Conservation (phyloP, 345 rosid species). For the Rubroshorea leprosula region DNA sequence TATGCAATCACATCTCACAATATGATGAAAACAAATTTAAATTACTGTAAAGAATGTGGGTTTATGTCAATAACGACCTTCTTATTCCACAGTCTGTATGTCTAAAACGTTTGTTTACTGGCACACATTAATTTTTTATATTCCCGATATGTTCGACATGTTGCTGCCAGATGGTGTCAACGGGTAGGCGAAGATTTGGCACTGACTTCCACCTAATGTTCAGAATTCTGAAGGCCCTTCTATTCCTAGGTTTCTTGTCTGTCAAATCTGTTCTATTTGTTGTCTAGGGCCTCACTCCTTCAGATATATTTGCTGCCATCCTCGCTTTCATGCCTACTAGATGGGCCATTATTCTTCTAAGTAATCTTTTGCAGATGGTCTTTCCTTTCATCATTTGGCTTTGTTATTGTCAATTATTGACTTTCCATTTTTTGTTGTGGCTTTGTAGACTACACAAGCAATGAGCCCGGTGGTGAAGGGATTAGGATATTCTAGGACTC, state of each 20-base stretch:
- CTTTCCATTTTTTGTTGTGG: background rate
- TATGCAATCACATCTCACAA: background rate
- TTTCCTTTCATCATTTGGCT: too few relatives aligned
- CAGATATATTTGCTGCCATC: slow-evolving; percentile 61
- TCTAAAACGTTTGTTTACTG: too few relatives aligned
- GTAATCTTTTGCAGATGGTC: too few relatives aligned
- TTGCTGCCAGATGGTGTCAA: slow-evolving; percentile 48
- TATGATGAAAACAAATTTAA: too few relatives aligned
- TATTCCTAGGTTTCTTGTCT: slow-evolving; percentile 52
- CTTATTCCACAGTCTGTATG: too few relatives aligned
- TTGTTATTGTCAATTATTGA: too few relatives aligned
- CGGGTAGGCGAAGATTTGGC: slow-evolving; percentile 62
- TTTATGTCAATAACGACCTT: too few relatives aligned
- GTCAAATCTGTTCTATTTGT: slow-evolving; percentile 51
- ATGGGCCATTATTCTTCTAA: slow-evolving; percentile 86
- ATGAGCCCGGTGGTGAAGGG: slow-evolving; percentile 51
- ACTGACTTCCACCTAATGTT: slow-evolving; percentile 71
- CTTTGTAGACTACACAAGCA: slow-evolving; percentile 68
- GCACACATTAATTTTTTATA: background rate
- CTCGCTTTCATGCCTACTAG: slow-evolving; percentile 93
- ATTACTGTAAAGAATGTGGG: too few relatives aligned
- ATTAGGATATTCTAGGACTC: slow-evolving; percentile 61
- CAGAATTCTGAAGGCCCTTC: slow-evolving; percentile 62
- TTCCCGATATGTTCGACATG: background rate
- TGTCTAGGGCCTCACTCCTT: slow-evolving; percentile 42